These are phyloP conservation scores for Meyerozyma guilliermondii DNA, from an alignment of 1,139 yeast genomes.

Conservation along the genomic window DNA sequence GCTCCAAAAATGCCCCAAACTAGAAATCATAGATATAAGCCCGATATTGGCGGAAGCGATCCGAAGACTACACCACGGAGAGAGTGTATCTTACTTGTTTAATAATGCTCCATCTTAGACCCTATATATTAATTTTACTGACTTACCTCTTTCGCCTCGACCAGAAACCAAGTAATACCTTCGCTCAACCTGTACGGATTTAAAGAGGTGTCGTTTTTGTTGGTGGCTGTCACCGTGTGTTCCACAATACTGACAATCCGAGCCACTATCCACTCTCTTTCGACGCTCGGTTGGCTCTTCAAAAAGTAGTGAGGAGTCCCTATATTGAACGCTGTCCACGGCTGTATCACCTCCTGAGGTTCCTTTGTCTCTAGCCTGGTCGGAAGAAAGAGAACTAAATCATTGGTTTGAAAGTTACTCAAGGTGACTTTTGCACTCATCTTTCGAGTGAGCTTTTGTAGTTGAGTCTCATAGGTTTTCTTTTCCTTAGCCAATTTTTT, in stretches of 20 bases:
- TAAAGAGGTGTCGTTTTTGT: conserved; percentile 19
- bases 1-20: conserved; percentile 42
- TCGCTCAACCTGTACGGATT: conserved; percentile 48
- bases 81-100: conserved; percentile 72
- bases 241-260: conserved; percentile 49
- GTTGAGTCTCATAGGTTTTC: conserved; percentile 45
- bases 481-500: conserved; percentile 78
- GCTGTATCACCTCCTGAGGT: conserved; percentile 31
- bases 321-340: conserved; percentile 85
- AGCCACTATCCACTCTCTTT: conserved; percentile 71
- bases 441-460: conserved; percentile 29
- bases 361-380: conserved; percentile 46
- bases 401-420: conserved; percentile 61
- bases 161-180: conserved; percentile 47
- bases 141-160: conserved; percentile 36
- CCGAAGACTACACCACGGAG: conserved; percentile 79
- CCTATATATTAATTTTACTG: not conserved
- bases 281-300: conserved; percentile 21
- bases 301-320: conserved; percentile 77
- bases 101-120: conserved; percentile 39
- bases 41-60: conserved; percentile 76
- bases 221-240: conserved; percentile 35
- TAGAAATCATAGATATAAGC: conserved; percentile 67
- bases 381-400: conserved; percentile 77
- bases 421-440: conserved; percentile 55